Percentiles rank a stretch among this genome's conserved stretches.
phyloP scores from a whole-genome alignment of 345 rosid genomes.

The Boechera divaricarpa region DNA sequence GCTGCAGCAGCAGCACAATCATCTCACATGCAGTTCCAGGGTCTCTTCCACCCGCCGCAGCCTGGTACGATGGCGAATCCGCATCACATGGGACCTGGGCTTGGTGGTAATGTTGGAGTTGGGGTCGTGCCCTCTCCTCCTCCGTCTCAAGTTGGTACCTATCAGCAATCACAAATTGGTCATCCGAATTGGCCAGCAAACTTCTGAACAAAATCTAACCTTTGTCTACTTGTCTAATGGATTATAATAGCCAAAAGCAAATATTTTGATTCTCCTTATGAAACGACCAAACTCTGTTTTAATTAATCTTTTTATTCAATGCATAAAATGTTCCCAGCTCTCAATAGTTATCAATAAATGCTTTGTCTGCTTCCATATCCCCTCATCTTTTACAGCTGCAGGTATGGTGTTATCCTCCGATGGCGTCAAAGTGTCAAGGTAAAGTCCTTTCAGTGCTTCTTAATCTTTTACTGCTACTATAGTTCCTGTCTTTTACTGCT shows the following conservation, averaged over 20 bases:
- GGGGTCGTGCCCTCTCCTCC: constrained; percentile 75
- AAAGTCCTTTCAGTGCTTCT: constrained; percentile 10
- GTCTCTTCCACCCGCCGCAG: constrained; percentile 78
- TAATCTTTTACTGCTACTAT: neutral
- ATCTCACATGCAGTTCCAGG: constrained; percentile 90
- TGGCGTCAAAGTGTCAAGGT: constrained; percentile 1
- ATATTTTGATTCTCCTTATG: constrained; percentile 44
- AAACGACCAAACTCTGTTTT: constrained; percentile 38
- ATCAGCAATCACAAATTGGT: constrained; percentile 91
- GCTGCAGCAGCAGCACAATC: constrained; percentile 84
- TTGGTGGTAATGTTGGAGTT: constrained; percentile 83
- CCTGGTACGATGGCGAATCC: constrained; percentile 69
- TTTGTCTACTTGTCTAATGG: constrained; percentile 47
- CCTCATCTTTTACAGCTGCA: neutral
- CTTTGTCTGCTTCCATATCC: constrained; percentile 11
- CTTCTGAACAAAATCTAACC: constrained; percentile 69
- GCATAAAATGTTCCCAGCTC: constrained; percentile 37
- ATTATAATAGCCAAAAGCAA: constrained; percentile 51
- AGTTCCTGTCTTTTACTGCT: constrained; percentile 2
- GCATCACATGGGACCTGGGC: constrained; percentile 81
- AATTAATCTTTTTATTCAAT: constrained; percentile 26
- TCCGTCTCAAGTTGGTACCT: constrained; percentile 80
- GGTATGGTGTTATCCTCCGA: neutral
- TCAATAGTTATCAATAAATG: neutral
- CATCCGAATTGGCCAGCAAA: constrained; percentile 90